Base-by-base conservation (phyloP, 345 rosid genomes). In the Lepidium didymum region DNA sequence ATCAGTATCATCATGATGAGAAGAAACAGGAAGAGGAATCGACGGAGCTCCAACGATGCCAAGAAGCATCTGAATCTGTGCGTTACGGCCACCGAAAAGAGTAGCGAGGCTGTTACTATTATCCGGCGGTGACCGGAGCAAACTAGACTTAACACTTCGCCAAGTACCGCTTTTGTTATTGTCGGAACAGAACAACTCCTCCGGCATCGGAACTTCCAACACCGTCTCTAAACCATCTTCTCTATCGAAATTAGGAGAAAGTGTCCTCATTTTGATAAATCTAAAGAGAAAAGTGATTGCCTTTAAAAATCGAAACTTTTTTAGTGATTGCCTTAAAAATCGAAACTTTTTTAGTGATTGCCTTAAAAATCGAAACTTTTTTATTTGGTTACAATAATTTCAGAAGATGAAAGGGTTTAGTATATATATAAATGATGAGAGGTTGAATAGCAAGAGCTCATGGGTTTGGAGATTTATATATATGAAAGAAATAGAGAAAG, bases 201-300 rank as follows among this genome's bases (percentile, higher is more conserved):
- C 97, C 1, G 97, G 97, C 61, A 90, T 83, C 0, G 97, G 97
- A 35, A 90, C 95, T 78, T 90, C 97, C 5, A 90, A 84, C 14
- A 90, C 97, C 7, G 97, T 90, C 51, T 87, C 97, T 61, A 90
- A 72, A 67, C 84, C 87, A 40, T 90, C 95, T 80, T 90, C 90
- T 18, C 89, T 77, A 16, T 87, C 95, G 58, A 78, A 79, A 69
- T 90, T 90, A 19, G 97, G 89, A 73, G 95, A 90, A 47, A 90
- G 85, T 64, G 82, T 90, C 81, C 92, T 87, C 97, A 90, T 90
- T 16, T 75, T 55, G 58, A 63, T 45, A 45, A 41, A 25, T 15
- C 23, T 7, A 11, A 64, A 12, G 51, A 55, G 37, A 11, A 14
- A 36, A 14, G 31, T n/a, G n/a, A n/a, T n/a, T n/a, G n/a, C n/a